phyloP scores from a whole-genome alignment of 2,329 filamentous ascomycete genomes.

The Botrytis hyacinthi region DNA sequence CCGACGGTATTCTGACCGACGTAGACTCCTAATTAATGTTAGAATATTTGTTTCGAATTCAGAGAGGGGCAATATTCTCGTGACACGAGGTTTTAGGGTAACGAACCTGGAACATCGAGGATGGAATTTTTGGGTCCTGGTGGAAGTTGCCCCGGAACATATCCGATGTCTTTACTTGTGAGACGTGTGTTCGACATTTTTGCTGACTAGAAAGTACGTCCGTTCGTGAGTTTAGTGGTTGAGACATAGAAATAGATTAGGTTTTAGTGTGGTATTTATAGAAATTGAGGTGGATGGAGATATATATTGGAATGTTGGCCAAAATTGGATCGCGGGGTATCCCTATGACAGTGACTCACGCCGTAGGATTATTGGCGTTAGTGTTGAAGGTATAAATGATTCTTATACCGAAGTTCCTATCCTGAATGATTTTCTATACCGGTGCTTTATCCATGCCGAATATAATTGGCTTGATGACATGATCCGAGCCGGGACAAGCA shows the following conservation, averaged over 20 bases:
- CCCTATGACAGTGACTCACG: neutral
- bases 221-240: neutral
- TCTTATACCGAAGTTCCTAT: neutral
- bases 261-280: neutral
- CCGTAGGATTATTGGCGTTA: neutral
- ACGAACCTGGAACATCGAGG: conserved; percentile 34
- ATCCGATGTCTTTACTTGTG: conserved; percentile 29
- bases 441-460: neutral
- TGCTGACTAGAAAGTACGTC: neutral
- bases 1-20: conserved; percentile 36
- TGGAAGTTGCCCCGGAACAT: conserved; percentile 33
- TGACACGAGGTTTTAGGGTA: neutral
- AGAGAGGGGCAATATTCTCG: neutral
- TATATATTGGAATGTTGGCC: neutral
- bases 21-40: conserved; percentile 28
- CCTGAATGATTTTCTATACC: neutral
- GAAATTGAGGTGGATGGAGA: neutral
- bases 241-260: too few relatives aligned
- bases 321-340: neutral
- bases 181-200: neutral
- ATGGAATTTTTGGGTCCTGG: conserved; percentile 36
- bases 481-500: neutral
- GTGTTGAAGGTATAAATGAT: neutral
- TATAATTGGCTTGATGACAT: neutral
- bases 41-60: neutral